Evolutionary conservation across 2,329 filamentous ascomycete genomes (phyloP).

Genomic region (Botrytis byssoidea): DNA sequence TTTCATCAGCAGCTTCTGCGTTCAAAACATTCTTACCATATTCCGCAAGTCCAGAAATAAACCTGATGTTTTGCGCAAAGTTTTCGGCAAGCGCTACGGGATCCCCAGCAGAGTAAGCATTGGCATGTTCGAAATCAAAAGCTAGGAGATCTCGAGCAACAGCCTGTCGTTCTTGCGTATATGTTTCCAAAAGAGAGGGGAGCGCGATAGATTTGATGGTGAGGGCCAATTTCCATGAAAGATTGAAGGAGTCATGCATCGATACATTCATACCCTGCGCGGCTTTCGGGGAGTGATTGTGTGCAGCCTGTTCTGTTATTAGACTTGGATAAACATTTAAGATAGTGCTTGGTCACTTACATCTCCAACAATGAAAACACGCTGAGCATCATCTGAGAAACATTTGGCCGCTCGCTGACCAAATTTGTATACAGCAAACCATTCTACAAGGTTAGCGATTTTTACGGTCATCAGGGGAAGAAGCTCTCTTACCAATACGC

Average conservation of each 20-base stretch:
- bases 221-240: conserved; percentile 56
- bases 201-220: conserved; percentile 56
- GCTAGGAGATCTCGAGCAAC: conserved; percentile 66
- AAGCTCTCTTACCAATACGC: conserved; percentile 70
- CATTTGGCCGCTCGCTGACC: conserved; percentile 58
- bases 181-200: conserved; percentile 56
- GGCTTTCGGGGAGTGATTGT: conserved; percentile 62
- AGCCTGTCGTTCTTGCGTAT: conserved; percentile 59
- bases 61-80: conserved; percentile 68
- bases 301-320: conserved; percentile 44
- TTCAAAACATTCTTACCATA: conserved; percentile 65
- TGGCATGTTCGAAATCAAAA: conserved; percentile 59
- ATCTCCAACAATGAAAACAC: conserved; percentile 57
- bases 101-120: conserved; percentile 60
- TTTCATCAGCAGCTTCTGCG: conserved; percentile 39
- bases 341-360: conserved; percentile 34
- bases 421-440: conserved; percentile 60
- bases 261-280: conserved; percentile 60
- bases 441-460: conserved; percentile 58
- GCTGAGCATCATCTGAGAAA: conserved; percentile 50
- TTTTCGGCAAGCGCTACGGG: conserved; percentile 63
- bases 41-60: conserved; percentile 70
- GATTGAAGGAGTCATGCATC: conserved; percentile 61
- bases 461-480: conserved; percentile 31
- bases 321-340: conserved; percentile 34